Evolutionary conservation across 495 filamentous ascomycete species (phyloP).

Genomic region (Cetradonia linearis): DNA sequence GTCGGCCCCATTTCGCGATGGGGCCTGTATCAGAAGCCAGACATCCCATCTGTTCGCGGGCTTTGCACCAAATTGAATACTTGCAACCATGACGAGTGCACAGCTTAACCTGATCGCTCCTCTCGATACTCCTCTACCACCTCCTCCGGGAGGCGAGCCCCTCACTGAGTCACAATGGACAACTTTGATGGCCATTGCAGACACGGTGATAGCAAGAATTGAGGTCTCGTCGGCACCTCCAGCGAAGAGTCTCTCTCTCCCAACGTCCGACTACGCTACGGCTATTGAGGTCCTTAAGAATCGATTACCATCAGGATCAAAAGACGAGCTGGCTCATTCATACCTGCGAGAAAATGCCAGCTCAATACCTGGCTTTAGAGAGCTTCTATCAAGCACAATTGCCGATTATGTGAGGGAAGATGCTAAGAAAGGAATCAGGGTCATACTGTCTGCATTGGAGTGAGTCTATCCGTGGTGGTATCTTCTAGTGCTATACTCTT

Average conservation of each 20-base stretch:
- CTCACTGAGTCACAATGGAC: slow-evolving; percentile 46
- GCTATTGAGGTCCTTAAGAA: slow-evolving; percentile 28
- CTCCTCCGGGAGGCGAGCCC: slow-evolving; percentile 30
- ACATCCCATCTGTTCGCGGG: background rate
- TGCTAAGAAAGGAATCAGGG: slow-evolving; percentile 38
- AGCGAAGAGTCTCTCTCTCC: slow-evolving; percentile 21
- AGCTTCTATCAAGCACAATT: slow-evolving; percentile 37
- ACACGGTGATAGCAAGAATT: slow-evolving; percentile 46
- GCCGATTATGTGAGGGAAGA: slow-evolving; percentile 37
- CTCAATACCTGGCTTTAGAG: slow-evolving; percentile 38
- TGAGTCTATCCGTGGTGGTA: slow-evolving; percentile 26
- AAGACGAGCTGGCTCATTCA: slow-evolving; percentile 28
- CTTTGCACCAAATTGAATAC: background rate
- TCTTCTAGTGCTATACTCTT: background rate
- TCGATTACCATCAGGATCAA: slow-evolving; percentile 28
- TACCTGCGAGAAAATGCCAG: slow-evolving; percentile 44
- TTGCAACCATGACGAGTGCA: slow-evolving; percentile 19
- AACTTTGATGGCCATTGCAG: slow-evolving; percentile 44
- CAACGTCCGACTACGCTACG: slow-evolving; percentile 31
- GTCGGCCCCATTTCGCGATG: background rate
- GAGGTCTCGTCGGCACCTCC: slow-evolving; percentile 26
- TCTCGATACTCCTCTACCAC: slow-evolving; percentile 36
- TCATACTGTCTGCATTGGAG: slow-evolving; percentile 46
- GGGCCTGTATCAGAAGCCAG: background rate
- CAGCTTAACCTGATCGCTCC: slow-evolving; percentile 27